phyloP scores from a whole-genome alignment of 176 grass and related monocot genomes.

The Oryza officinalis region DNA sequence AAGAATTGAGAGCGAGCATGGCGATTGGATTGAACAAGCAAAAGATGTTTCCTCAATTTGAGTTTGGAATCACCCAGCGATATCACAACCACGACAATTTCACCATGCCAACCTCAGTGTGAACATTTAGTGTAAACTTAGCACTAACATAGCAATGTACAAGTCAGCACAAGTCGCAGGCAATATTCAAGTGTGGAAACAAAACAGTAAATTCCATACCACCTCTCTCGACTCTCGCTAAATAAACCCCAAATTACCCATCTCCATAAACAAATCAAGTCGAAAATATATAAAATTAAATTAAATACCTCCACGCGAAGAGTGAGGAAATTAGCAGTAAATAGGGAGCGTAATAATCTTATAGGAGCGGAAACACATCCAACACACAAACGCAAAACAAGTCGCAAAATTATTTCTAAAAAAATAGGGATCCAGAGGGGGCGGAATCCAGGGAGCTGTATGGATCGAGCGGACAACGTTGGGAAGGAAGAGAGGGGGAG shows the following conservation, averaged over 20 bases:
- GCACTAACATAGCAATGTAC: background rate
- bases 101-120: background rate
- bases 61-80: background rate
- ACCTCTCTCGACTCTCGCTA: background rate
- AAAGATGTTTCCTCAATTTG: background rate
- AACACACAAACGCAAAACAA: background rate
- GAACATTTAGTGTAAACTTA: background rate
- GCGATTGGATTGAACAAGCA: background rate
- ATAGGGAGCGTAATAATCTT: constrained; percentile 2
- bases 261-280: background rate
- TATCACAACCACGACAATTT: background rate
- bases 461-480: constrained; percentile 42
- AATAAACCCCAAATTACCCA: background rate
- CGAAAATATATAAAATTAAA: background rate
- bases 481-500: background rate
- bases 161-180: background rate
- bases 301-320: background rate
- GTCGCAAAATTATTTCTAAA: background rate
- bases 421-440: constrained; percentile 24
- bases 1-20: background rate
- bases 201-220: background rate
- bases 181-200: background rate
- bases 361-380: constrained; percentile 10
- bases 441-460: constrained; percentile 10
- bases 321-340: background rate